Conservation (phyloP, 2,329 filamentous ascomycete genomes). For the Aspergillus sp. region DNA sequence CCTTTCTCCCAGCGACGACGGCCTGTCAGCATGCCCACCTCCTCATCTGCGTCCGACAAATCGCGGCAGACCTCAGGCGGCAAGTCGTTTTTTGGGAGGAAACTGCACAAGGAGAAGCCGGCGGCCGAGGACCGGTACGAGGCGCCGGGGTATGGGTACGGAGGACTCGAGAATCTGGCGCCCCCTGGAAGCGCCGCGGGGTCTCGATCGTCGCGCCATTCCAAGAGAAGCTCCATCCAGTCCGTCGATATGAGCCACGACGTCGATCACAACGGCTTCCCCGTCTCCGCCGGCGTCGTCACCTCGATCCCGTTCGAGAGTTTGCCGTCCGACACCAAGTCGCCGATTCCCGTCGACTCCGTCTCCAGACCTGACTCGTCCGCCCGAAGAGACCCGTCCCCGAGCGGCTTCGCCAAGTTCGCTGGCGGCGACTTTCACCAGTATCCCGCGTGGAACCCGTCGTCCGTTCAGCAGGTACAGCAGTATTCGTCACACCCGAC, state of each 20-base stretch:
- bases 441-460: conserved; percentile 64
- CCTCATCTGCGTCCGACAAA: conserved; percentile 63
- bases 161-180: conserved; percentile 49
- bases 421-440: conserved; percentile 73
- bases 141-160: no score
- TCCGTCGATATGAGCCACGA: conserved; percentile 62
- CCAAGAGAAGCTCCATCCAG: conserved; percentile 59
- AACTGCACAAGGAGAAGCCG: conserved; percentile 63
- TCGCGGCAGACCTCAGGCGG: conserved; percentile 71
- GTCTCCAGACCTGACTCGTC: conserved; percentile 55
- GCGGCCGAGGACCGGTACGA: conserved; percentile 55
- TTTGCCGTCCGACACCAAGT: conserved; percentile 54
- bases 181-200: conserved; percentile 53
- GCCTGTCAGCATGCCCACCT: conserved; percentile 39
- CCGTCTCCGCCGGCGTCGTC: conserved; percentile 71
- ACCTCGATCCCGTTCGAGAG: conserved; percentile 81
- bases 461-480: conserved; percentile 36
- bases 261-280: conserved; percentile 51
- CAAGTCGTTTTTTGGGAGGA: conserved; percentile 81
- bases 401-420: conserved; percentile 79
- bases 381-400: conserved; percentile 60
- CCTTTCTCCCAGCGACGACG: conserved; percentile 21
- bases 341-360: conserved; percentile 64
- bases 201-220: conserved; percentile 65
- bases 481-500: conserved; percentile 49